Conservation (phyloP, 805 yeast species). For the Starmera pachycereana region DNA sequence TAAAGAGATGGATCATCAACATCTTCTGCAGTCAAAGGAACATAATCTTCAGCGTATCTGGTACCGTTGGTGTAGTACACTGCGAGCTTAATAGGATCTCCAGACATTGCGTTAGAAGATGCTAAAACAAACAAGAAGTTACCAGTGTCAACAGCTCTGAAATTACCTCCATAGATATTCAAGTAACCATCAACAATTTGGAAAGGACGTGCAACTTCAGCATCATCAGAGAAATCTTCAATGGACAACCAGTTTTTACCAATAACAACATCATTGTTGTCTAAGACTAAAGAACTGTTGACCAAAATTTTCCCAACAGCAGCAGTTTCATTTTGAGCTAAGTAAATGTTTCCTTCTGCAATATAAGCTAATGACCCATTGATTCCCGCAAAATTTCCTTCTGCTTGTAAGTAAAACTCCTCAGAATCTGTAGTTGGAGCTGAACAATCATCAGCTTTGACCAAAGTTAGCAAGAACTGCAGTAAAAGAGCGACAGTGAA, state of each 20-base stretch:
- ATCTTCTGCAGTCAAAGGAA: not conserved
- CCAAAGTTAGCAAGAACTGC: no score
- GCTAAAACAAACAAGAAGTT: conserved; percentile 1
- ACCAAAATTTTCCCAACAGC: not conserved
- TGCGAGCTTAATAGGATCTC: not conserved
- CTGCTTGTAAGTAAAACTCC: no score
- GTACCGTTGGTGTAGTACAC: not conserved
- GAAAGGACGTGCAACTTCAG: conserved; percentile 1
- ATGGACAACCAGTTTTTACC: conserved; percentile 3
- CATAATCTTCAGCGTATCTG: not conserved
- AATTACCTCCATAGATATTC: conserved; percentile 2
- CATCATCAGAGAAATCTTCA: not conserved
- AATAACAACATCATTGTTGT: conserved; percentile 1
- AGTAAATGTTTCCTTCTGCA: no score
- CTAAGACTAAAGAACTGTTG: not conserved
- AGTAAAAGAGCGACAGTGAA: no score
- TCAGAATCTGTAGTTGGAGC: no score
- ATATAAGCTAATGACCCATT: no score
- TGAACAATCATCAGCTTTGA: no score
- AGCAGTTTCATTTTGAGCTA: not conserved
- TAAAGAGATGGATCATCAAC: not conserved
- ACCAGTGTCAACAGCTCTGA: conserved; percentile 2
- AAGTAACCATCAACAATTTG: conserved; percentile 1
- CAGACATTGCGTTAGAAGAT: not conserved
- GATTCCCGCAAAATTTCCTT: no score